Evolutionary conservation across 129 eudicot species (phyloP), one percentile per base, ranked within the genome.

Genomic region (Centella asiatica): DNA sequence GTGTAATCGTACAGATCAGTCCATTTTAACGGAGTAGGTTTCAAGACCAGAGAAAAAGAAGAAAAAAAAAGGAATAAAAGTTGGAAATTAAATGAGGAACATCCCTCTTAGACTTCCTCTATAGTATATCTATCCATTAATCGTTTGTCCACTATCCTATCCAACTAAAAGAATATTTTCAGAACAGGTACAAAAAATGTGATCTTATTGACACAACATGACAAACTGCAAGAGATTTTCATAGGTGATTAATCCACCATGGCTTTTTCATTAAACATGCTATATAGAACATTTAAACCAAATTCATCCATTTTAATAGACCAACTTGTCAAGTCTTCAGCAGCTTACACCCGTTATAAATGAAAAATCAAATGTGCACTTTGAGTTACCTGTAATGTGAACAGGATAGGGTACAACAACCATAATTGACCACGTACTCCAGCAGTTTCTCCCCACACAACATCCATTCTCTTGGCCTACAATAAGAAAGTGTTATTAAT

Each of bases 381-480:
- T 61, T 37, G 47, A 62, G 42, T 73, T 48, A 92, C 98, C 98
- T 92, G 98, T 72, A 87, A 76, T 74, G 77, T 36, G 67, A 92
- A 92, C 20, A 92, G 86, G 57, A 92, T 75, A 56, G 95, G 94
- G 75, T 72, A 87, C 32, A 92, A 62, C 67, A 92, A 67, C 81
- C 85, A 77, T 60, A 92, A 67, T 70, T 92, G 98, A 51, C 98
- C 95, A 64, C 73, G 83, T 49, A 87, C 98, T 75, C 95, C 95
- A 69, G 96, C 94, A 61, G 96, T 92, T 78, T 87, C 96, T 79
- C 98, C 98, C 98, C 95, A 84, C 37, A 92, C 98, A 69, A 92
- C 95, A 80, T 87, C 94, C 98, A 92, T 92, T 83, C 94, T 84
- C 80, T 88, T 74, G 29, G 98, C 98, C 96, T 92, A 40, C 80